A percentile compares a stretch with the other conserved stretches of the same genome.
These are phyloP conservation scores for Metarhizium sp. DNA, from an alignment of 2,329 filamentous ascomycete species.

Conservation along the genomic window DNA sequence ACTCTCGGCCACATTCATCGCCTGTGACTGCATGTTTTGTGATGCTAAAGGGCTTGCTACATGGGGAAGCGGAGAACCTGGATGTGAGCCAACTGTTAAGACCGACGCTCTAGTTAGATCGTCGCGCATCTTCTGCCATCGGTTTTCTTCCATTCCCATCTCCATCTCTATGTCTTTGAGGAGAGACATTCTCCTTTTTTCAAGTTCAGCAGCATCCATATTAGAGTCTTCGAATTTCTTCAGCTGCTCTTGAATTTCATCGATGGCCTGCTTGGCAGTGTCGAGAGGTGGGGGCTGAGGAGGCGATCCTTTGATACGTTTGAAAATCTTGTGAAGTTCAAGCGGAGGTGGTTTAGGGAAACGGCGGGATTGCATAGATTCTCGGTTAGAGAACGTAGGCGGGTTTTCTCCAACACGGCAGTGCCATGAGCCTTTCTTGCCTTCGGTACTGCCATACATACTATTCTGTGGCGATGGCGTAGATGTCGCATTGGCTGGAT, in stretches of 20 bases:
- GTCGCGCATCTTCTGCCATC: constrained; percentile 49
- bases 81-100: constrained; percentile 31
- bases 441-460: constrained; percentile 7
- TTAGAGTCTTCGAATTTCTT: constrained; percentile 35
- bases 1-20: not conserved
- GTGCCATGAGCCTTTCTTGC: constrained; percentile 33
- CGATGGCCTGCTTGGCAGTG: constrained; percentile 38
- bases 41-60: not conserved
- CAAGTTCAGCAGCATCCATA: constrained; percentile 23
- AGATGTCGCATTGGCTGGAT: constrained; percentile 2
- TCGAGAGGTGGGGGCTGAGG: constrained; percentile 44
- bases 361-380: constrained; percentile 35
- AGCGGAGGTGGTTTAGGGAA: constrained; percentile 49
- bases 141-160: constrained; percentile 49
- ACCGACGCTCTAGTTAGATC: constrained; percentile 41
- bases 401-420: constrained; percentile 48
- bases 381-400: constrained; percentile 48
- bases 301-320: constrained; percentile 34
- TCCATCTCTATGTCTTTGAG: constrained; percentile 52
- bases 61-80: constrained; percentile 5
- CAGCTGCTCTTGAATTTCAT: constrained; percentile 43
- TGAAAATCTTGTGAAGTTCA: constrained; percentile 33
- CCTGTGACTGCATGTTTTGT: not conserved
- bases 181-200: constrained; percentile 35
- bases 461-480: constrained; percentile 4